Evolutionary conservation across 2,329 filamentous ascomycete species (phyloP), one percentile per base, ranked within the genome.

Genomic region (Pseudogymnoascus sp.): DNA sequence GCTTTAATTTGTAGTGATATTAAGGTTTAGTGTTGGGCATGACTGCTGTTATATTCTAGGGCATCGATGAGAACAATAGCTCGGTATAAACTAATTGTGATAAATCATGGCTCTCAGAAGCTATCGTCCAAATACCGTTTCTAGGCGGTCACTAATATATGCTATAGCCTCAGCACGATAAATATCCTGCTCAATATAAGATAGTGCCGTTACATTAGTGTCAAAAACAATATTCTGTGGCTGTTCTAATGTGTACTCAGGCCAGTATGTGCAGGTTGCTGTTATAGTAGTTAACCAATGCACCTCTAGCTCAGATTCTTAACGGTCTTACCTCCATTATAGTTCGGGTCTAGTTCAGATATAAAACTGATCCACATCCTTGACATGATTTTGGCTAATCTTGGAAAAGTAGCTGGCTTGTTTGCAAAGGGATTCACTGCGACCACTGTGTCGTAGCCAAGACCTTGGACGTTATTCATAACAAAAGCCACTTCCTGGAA

Each of bases 151-250:
- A 33, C 6, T 33, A 10, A 33, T 33, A 33, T 33, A 33, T 33
- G 42, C 64, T 26, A 66, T 67, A 5, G 74, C 76, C 53, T 75
- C 72, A 7, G 73, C 71, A 33, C 80, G 75, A 71, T 79, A 81
- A 23, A 74, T 75, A 67, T 84, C 81, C 40, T 72, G 66, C 67
- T 79, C 79, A 61, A 76, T 67, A 67, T 79, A 78, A 21, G 64
- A 65, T 21, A 68, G 19, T 15, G 68, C 67, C 7, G 77, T 80
- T 2, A 68, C 72, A 68, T 83, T 82, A 19, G 76, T 76, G 64
- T 82, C 77, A 62, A 83, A 80, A 0, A 83, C 76, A 15, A 82
- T 71, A 67, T 82, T 79, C 13, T 76, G 37, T 1, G 78, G 78
- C 31, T 73, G 66, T 2, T 70, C 67, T 1, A 73, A 66, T 0